phyloP scores from a whole-genome alignment of 768 basidiomycete genomes.

The Suillus americanus region DNA sequence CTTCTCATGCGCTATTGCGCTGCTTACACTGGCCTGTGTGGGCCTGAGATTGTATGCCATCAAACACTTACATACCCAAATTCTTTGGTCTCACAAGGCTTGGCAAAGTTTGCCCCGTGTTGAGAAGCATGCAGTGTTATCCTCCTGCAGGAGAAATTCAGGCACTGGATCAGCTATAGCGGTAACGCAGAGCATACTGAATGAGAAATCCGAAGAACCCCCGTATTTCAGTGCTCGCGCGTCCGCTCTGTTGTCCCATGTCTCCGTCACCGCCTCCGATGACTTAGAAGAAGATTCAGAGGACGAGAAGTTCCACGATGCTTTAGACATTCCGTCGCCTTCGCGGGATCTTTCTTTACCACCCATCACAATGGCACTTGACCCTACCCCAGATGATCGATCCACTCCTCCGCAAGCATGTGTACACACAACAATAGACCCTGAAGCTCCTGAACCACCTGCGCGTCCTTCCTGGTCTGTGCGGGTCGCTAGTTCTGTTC shows the following conservation, averaged over 20 bases:
- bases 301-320: constrained; percentile 33
- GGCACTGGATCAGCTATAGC: not conserved
- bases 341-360: constrained; percentile 15
- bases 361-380: constrained; percentile 12
- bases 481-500: constrained; percentile 21
- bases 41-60: constrained; percentile 20
- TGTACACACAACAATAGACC: constrained; percentile 6
- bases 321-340: constrained; percentile 24
- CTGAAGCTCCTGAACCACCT: constrained; percentile 15
- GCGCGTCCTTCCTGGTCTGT: constrained; percentile 31
- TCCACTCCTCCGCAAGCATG: not conserved
- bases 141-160: not conserved
- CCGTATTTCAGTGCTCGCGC: not conserved
- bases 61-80: constrained; percentile 17
- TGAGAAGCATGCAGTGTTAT: constrained; percentile 7
- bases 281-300: constrained; percentile 15
- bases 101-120: constrained; percentile 25
- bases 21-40: constrained; percentile 25
- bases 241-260: not conserved
- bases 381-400: not conserved
- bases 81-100: constrained; percentile 21
- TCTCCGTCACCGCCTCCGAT: not conserved
- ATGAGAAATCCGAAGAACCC: not conserved
- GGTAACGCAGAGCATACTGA: not conserved
- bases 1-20: constrained; percentile 26